Conservation (phyloP, 1,284 basidiomycete genomes). For the Ganoderma leucocontextum region DNA sequence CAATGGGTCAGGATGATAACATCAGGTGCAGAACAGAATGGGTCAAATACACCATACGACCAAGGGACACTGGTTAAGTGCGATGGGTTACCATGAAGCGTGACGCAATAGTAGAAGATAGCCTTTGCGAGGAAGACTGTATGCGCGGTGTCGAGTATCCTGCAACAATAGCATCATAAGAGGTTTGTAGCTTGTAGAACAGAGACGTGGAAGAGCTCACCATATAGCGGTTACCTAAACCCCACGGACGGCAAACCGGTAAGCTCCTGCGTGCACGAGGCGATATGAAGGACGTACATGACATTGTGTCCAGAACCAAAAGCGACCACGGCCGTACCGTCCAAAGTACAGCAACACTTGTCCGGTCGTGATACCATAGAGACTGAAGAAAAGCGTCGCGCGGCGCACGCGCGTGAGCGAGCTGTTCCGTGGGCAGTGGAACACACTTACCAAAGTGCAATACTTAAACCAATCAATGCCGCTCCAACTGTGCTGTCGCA, state of each 20-base stretch:
- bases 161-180: not conserved
- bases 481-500: slow-evolving; percentile 24
- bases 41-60: slow-evolving; percentile 17
- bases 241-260: not conserved
- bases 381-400: slow-evolving; percentile 6
- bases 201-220: not conserved
- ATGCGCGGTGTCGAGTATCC: slow-evolving; percentile 20
- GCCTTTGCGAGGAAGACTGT: not conserved
- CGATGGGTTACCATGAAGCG: slow-evolving; percentile 10
- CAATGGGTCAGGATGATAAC: not conserved
- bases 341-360: slow-evolving; percentile 19
- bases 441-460: slow-evolving; percentile 20
- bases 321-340: slow-evolving; percentile 2
- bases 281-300: not conserved
- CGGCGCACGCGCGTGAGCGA: not conserved
- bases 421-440: not conserved
- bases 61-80: slow-evolving; percentile 6
- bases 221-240: slow-evolving; percentile 19
- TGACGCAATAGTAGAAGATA: slow-evolving; percentile 13
- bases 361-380: slow-evolving; percentile 24
- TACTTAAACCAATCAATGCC: slow-evolving; percentile 17
- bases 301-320: slow-evolving; percentile 2
- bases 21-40: not conserved
- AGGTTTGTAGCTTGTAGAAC: not conserved
- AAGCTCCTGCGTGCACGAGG: not conserved